These are phyloP conservation scores for Leccinum pallidistipes DNA, from an alignment of 1,284 basidiomycete species.

Conservation along the genomic window DNA sequence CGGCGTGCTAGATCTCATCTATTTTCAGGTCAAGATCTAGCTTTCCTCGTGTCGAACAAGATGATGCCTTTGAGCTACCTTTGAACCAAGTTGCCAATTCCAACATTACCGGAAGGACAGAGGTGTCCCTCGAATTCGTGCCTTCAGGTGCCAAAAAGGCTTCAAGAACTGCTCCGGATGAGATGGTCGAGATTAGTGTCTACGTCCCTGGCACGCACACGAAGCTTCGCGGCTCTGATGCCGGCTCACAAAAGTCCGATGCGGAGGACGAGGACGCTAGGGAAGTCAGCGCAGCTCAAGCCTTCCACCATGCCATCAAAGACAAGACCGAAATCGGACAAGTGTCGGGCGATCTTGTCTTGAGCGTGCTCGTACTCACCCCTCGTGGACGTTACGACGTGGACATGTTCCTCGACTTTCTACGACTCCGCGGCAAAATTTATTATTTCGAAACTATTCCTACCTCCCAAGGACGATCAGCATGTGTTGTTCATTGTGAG, in stretches of 20 bases:
- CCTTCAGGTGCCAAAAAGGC: constrained; percentile 51
- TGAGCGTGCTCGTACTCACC: constrained; percentile 94
- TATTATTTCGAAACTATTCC: constrained; percentile 92
- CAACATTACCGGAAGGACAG: constrained; percentile 95
- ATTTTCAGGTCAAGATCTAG: constrained; percentile 77
- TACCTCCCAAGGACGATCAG: constrained; percentile 95
- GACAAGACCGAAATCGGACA: constrained; percentile 96
- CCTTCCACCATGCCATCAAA: constrained; percentile 96
- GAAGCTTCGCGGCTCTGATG: constrained; percentile 72
- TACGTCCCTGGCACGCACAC: constrained; percentile 88
- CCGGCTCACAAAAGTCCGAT: constrained; percentile 73
- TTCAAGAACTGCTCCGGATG: constrained; percentile 62
- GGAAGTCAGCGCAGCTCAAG: constrained; percentile 89
- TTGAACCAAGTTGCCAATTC: constrained; percentile 91
- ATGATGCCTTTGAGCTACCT: constrained; percentile 88
- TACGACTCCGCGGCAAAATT: constrained; percentile 94
- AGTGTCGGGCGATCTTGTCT: constrained; percentile 88
- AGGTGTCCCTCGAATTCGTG: constrained; percentile 95
- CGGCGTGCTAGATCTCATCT: constrained; percentile 5
- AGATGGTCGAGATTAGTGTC: constrained; percentile 96
- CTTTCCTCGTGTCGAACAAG: constrained; percentile 89
- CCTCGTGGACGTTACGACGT: constrained; percentile 97
- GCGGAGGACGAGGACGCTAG: constrained; percentile 68
- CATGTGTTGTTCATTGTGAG: constrained; percentile 93
- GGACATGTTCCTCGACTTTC: constrained; percentile 95